These are phyloP conservation scores for Cryptococcus sp. DNA, from an alignment of 1,284 basidiomycete species.

Conservation along the genomic window DNA sequence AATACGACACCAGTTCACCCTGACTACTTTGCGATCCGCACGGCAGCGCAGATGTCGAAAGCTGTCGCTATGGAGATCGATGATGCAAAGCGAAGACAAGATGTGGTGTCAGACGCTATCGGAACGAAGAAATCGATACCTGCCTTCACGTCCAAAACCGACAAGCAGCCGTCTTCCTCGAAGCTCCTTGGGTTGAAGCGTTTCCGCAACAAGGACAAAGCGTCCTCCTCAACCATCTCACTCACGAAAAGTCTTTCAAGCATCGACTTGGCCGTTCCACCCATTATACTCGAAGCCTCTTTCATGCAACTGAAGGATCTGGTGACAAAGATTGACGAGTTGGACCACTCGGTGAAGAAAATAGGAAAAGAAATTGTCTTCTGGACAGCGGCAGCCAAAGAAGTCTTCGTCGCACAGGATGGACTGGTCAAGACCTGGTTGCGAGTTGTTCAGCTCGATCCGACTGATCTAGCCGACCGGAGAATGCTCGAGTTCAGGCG, in stretches of 20 bases:
- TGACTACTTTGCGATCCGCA: slow-evolving; percentile 67
- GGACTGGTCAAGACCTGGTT: slow-evolving; percentile 39
- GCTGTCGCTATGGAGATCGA: slow-evolving; percentile 81
- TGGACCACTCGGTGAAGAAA: slow-evolving; percentile 39
- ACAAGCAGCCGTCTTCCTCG: slow-evolving; percentile 8
- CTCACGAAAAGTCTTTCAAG: slow-evolving; percentile 8
- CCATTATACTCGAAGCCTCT: slow-evolving; percentile 30
- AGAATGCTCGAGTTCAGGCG: slow-evolving; percentile 45
- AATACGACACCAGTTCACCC: slow-evolving; percentile 74
- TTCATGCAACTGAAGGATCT: slow-evolving; percentile 36
- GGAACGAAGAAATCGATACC: slow-evolving; percentile 21
- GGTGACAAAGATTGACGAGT: slow-evolving; percentile 35
- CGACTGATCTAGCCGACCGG: slow-evolving; percentile 38
- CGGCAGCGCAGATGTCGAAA: slow-evolving; percentile 70
- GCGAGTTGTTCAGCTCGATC: slow-evolving; percentile 43
- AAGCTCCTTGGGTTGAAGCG: slow-evolving; percentile 35
- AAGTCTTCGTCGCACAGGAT: slow-evolving; percentile 36
- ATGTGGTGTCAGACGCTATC: slow-evolving; percentile 67
- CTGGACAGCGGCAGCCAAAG: slow-evolving; percentile 42
- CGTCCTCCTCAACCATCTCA: slow-evolving; percentile 9
- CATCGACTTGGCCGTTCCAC: slow-evolving; percentile 14
- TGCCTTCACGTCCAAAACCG: slow-evolving; percentile 1
- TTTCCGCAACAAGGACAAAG: slow-evolving; percentile 47
- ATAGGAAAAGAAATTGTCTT: slow-evolving; percentile 47
- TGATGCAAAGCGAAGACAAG: slow-evolving; percentile 78